Evolutionary conservation across 192 early-diverging fungal genomes (phyloP), one percentile per base, ranked within the genome.

Genomic region (Lunasporangiospora selenospora): DNA sequence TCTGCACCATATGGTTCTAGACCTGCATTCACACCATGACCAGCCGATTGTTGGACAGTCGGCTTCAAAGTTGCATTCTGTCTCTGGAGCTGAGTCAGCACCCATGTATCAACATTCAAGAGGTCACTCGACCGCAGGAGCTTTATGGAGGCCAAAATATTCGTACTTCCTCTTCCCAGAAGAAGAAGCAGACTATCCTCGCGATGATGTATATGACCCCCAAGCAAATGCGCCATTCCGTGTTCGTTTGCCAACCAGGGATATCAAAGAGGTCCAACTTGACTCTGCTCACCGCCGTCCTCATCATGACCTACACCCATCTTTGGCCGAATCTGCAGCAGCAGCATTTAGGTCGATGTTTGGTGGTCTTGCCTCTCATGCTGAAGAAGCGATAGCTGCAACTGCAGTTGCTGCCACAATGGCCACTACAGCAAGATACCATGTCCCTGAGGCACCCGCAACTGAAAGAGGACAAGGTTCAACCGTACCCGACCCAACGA

Each of bases 141-240:
- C 53, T 0, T 33, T 71, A 2, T 51, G 47, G 45, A 27, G 8
- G 7, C 67, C 59, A 18, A 71, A 43, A 9, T 11, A 32, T 2
- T 33, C 51, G 6, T 1, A 45, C 30, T 19, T 27, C 12, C 47
- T 55, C 26, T 57, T 51, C 19, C 47, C 46, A 5, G 67, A 71
- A 12, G 67, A 71, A 18, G 32, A 71, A 41, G 31, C 53, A 1
- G 42, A 57, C 23, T 71, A 71, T 29, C 67, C 67, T 36, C 67
- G 59, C 3, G 48, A 47, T 1, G 51, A 55, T 10, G 9, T 2
- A 7, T 13, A 9, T 11, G 37, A 33, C 33, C 19, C 0, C 30
- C 27, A 40, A n/a, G n/a, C n/a, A n/a, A n/a, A n/a, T n/a, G n/a
- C n/a, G n/a, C n/a, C n/a, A n/a, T n/a, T n/a, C n/a, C n/a, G n/a